Conservation (phyloP, 1,284 basidiomycete genomes). For the Boletellus sp. region DNA sequence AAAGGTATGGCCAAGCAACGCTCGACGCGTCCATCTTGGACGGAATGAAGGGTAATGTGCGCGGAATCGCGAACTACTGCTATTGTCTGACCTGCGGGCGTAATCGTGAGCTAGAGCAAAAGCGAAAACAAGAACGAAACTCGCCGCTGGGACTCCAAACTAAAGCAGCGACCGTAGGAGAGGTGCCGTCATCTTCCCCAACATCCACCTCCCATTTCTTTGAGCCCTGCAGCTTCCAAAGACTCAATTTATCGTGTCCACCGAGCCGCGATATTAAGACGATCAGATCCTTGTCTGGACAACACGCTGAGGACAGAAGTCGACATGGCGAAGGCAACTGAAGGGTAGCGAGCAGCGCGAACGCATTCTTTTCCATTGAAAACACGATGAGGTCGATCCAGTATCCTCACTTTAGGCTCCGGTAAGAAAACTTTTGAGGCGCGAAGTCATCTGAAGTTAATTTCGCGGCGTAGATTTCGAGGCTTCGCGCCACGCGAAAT, state of each 20-base stretch:
- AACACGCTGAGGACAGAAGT: conserved; percentile 63
- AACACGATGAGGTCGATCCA: not conserved
- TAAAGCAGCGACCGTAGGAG: conserved; percentile 52
- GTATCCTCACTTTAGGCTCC: conserved; percentile 1
- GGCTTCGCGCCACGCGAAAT: conserved; percentile 28
- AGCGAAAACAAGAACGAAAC: conserved; percentile 13
- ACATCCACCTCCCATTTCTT: conserved; percentile 79
- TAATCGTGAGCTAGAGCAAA: conserved; percentile 9
- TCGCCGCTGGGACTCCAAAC: conserved; percentile 81
- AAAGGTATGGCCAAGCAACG: conserved; percentile 41
- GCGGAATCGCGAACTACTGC: conserved; percentile 70
- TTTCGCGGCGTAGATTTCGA: conserved; percentile 20
- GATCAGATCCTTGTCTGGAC: conserved; percentile 80
- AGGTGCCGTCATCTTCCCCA: conserved; percentile 40
- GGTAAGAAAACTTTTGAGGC: conserved; percentile 7
- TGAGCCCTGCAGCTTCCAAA: conserved; percentile 76
- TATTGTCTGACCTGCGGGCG: conserved; percentile 58
- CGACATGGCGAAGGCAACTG: conserved; percentile 54
- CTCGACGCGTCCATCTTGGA: conserved; percentile 66
- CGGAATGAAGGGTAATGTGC: conserved; percentile 63
- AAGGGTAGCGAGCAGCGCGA: conserved; percentile 55
- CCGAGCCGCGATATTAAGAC: conserved; percentile 62
- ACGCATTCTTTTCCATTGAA: conserved; percentile 45
- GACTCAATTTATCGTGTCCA: conserved; percentile 61
- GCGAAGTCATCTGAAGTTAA: conserved; percentile 22